A percentile compares a stretch with the other conserved stretches of the same genome.
Conservation (phyloP, 345 rosid species). For the Populus pruinosa region DNA sequence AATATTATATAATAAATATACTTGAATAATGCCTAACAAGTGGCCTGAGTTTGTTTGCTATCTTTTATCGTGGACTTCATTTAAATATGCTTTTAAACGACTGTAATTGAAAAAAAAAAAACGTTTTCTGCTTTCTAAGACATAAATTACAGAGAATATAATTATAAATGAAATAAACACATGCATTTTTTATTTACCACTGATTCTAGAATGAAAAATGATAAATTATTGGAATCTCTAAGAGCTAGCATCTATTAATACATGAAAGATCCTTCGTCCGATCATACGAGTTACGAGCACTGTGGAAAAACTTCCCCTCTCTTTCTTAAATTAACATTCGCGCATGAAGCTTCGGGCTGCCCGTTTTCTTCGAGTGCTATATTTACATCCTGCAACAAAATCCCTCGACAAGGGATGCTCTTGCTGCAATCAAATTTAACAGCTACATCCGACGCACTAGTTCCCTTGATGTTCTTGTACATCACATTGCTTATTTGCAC, state of each 20-base stretch:
- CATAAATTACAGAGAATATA: too few relatives aligned
- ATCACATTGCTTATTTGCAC: slow-evolving; percentile 68
- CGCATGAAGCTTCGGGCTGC: slow-evolving; percentile 54
- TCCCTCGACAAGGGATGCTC: slow-evolving; percentile 51
- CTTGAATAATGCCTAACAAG: too few relatives aligned
- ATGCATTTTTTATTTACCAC: too few relatives aligned
- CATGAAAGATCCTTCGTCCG: background rate
- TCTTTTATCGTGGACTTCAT: too few relatives aligned
- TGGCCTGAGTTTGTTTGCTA: too few relatives aligned
- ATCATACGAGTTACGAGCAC: slow-evolving; percentile 34
- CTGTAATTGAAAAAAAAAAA: too few relatives aligned
- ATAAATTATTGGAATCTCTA: too few relatives aligned
- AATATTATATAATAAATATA: too few relatives aligned
- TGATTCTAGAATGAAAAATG: too few relatives aligned
- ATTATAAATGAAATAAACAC: too few relatives aligned
- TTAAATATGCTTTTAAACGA: too few relatives aligned
- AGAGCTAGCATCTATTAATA: background rate
- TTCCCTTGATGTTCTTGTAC: slow-evolving; percentile 70
- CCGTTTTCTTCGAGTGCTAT: slow-evolving; percentile 24
- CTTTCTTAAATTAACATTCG: slow-evolving; percentile 36
- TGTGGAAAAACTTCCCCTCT: slow-evolving; percentile 46
- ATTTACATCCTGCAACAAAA: slow-evolving; percentile 47
- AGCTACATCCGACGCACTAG: slow-evolving; percentile 63
- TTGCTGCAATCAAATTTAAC: slow-evolving; percentile 62
- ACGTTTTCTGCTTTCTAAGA: too few relatives aligned